Conservation (phyloP, 2,329 filamentous ascomycete genomes). For the Neurospora sp. region DNA sequence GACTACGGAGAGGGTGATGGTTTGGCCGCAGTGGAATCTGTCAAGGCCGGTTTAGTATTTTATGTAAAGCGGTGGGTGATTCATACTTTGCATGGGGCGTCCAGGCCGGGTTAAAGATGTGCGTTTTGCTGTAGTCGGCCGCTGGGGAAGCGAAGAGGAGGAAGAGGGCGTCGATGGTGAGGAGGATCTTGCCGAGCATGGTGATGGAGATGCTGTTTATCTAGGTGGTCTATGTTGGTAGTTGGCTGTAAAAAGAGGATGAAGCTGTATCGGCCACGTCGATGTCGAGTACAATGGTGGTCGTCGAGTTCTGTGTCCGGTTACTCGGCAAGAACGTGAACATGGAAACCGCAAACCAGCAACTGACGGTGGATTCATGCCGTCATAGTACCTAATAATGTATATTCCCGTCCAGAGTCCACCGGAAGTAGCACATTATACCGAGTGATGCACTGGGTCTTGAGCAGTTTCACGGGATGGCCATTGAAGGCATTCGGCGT, state of each 20-base stretch:
- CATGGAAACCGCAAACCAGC: background rate
- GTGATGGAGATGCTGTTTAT: background rate
- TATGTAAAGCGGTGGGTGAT: no score
- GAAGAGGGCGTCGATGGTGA: slow-evolving; percentile 28
- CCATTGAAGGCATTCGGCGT: background rate
- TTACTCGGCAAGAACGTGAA: background rate
- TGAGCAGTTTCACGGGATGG: background rate
- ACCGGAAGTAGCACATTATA: background rate
- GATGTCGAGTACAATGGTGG: background rate
- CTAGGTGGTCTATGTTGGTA: background rate
- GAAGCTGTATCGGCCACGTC: no score
- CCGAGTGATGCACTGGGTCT: background rate
- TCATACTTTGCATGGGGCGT: slow-evolving; percentile 35
- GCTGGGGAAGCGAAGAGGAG: slow-evolving; percentile 29
- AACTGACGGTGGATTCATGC: background rate
- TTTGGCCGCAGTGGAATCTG: slow-evolving; percentile 34
- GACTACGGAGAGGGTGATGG: slow-evolving; percentile 29
- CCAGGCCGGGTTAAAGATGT: slow-evolving; percentile 35
- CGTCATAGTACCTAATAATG: background rate
- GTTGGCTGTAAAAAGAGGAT: background rate
- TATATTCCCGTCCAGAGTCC: background rate
- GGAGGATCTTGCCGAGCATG: slow-evolving; percentile 28
- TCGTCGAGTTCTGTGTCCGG: background rate
- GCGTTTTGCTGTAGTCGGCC: slow-evolving; percentile 31
- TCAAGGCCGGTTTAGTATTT: background rate